A percentile compares a stretch with the other conserved stretches of the same genome.
phyloP scores from a whole-genome alignment of 2,329 filamentous ascomycete species.

The Emergomyces pasteurianus region DNA sequence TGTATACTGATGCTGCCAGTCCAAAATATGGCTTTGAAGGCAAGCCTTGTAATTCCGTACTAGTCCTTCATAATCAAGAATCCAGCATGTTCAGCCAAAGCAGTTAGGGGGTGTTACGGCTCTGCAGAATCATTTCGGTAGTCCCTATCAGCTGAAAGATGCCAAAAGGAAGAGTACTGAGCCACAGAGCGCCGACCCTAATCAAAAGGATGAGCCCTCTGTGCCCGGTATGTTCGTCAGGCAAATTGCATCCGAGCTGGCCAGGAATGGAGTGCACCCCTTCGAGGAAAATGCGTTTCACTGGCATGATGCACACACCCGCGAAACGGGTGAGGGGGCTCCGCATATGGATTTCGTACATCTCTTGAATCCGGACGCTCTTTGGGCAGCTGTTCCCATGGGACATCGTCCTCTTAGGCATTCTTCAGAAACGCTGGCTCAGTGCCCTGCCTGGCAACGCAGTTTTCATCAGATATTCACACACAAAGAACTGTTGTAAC shows the following conservation, averaged over 20 bases:
- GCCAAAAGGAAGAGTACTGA: not conserved
- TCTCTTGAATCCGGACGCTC: constrained; percentile 3
- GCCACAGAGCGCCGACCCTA: constrained; percentile 1
- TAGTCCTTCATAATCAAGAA: not conserved
- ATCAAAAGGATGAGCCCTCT: not conserved
- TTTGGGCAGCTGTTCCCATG: constrained; percentile 3
- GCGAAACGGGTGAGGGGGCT: not conserved
- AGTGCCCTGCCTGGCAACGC: not conserved
- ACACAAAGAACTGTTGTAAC: not conserved
- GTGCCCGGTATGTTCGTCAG: not conserved
- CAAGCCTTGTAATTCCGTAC: not conserved
- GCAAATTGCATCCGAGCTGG: constrained; percentile 1
- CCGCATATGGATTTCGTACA: constrained; percentile 1
- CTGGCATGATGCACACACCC: constrained; percentile 6
- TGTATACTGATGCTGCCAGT: not conserved
- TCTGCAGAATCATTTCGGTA: constrained; percentile 3
- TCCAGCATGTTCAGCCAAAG: not conserved
- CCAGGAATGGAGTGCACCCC: constrained; percentile 1
- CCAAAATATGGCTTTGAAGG: not conserved
- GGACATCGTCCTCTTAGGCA: not conserved
- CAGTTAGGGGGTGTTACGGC: not conserved
- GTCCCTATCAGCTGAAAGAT: not conserved
- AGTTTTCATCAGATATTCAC: not conserved
- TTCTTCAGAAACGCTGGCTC: not conserved
- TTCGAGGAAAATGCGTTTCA: constrained; percentile 8